A percentile compares a stretch with the other conserved stretches of the same genome.
Conservation (phyloP, 2,329 filamentous ascomycete species). For the Clarireedia homoeocarpa region DNA sequence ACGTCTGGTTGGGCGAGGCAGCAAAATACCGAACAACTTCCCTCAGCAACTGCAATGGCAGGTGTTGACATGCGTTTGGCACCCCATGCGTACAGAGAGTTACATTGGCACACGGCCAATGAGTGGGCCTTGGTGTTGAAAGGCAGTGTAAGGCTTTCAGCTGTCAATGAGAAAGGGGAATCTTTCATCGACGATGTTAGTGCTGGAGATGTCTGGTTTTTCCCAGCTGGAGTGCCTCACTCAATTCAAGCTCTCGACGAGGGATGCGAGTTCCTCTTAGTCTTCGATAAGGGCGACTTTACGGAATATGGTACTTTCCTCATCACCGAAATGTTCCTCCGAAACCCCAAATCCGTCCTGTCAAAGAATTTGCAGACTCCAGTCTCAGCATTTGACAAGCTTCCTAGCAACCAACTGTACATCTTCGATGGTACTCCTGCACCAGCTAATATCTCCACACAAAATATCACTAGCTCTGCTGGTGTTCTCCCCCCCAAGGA, state of each 20-base stretch:
- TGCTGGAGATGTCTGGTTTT: constrained; percentile 48
- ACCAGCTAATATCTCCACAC: constrained; percentile 36
- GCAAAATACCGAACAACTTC: constrained; percentile 45
- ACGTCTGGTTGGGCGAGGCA: constrained; percentile 48
- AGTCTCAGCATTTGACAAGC: constrained; percentile 38
- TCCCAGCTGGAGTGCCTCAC: constrained; percentile 42
- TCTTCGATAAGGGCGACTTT: constrained; percentile 52
- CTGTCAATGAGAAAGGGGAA: constrained; percentile 44
- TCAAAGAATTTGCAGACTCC: constrained; percentile 46
- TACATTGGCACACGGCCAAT: constrained; percentile 53
- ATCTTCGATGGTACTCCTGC: constrained; percentile 45
- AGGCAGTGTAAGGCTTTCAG: constrained; percentile 43
- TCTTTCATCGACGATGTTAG: constrained; percentile 41
- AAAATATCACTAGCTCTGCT: constrained; percentile 38
- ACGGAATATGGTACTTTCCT: constrained; percentile 54
- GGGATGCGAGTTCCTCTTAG: constrained; percentile 50
- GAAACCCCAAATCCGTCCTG: constrained; percentile 37
- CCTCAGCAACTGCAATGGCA: constrained; percentile 40
- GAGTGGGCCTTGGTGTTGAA: constrained; percentile 47
- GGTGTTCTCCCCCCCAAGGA: constrained; percentile 29
- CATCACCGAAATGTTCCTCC: constrained; percentile 27
- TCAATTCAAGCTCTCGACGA: constrained; percentile 47
- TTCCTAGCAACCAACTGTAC: constrained; percentile 41
- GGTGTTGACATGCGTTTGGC: constrained; percentile 52
- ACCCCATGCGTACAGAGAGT: constrained; percentile 51